phyloP scores from a whole-genome alignment of 768 basidiomycete genomes.

The Hericium erinaceus region DNA sequence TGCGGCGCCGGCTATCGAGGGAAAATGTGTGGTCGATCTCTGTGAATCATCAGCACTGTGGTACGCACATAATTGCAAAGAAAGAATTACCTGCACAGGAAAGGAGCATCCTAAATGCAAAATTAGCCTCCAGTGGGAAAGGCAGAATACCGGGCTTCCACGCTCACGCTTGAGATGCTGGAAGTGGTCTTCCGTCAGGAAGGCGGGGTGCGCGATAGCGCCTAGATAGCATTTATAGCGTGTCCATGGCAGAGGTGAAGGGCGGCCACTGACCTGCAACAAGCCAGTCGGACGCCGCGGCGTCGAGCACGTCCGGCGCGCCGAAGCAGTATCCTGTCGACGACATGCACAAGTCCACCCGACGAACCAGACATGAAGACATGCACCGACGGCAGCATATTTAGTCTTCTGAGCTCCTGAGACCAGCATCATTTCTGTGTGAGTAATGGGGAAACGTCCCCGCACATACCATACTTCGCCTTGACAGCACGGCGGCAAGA shows the following conservation, averaged over 20 bases:
- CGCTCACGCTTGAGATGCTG: background rate
- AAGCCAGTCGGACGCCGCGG: background rate
- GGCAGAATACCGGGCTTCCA: background rate
- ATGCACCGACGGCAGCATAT: background rate
- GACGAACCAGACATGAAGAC: background rate
- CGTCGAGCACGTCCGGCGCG: background rate
- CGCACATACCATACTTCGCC: background rate
- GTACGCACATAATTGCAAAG: background rate
- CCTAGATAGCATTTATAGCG: background rate
- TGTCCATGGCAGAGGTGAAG: background rate
- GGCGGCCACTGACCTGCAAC: background rate
- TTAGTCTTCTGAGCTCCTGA: background rate
- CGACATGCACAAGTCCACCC: no score
- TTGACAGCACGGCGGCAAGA: background rate
- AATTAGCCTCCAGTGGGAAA: no score
- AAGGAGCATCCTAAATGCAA: conserved; percentile 35
- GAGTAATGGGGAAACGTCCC: background rate
- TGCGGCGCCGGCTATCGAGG: conserved; percentile 38
- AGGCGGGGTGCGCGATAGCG: background rate
- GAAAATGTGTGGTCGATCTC: conserved; percentile 50
- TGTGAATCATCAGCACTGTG: conserved; percentile 12
- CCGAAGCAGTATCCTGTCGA: conserved; percentile 1
- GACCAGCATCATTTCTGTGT: background rate
- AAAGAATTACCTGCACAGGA: conserved; percentile 39
- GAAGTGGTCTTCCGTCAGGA: conserved; percentile 1